Evolutionary conservation across 2,329 filamentous ascomycete genomes (phyloP).

Genomic region (Magnaporthiopsis incrustans): DNA sequence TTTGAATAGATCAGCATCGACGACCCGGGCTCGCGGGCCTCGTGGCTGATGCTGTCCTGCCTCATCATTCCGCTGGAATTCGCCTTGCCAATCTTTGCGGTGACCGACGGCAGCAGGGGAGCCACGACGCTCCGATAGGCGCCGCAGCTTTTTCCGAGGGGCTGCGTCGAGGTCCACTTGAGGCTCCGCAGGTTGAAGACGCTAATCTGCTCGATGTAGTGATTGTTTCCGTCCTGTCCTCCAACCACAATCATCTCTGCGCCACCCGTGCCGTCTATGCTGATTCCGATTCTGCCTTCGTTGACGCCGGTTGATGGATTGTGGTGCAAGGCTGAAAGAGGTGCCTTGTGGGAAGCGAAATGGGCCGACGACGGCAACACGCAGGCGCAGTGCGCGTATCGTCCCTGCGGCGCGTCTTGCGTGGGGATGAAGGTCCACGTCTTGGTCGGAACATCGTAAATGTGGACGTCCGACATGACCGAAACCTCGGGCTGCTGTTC

Average conservation of each 20-base stretch:
- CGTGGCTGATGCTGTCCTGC: constrained; percentile 42
- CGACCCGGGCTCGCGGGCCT: constrained; percentile 49
- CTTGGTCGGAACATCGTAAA: constrained; percentile 77
- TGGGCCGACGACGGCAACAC: constrained; percentile 81
- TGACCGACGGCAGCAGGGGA: constrained; percentile 61
- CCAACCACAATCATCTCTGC: constrained; percentile 97
- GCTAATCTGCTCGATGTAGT: constrained; percentile 98
- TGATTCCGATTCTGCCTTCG: constrained; percentile 78
- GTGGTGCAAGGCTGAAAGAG: constrained; percentile 79
- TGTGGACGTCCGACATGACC: constrained; percentile 97
- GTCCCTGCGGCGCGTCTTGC: constrained; percentile 77
- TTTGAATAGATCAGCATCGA: constrained; percentile 98
- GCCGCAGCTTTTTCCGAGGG: constrained; percentile 84
- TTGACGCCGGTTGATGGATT: constrained; percentile 77
- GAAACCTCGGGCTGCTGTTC: constrained; percentile 79
- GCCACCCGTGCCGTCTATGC: constrained; percentile 82
- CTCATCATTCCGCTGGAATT: constrained; percentile 29
- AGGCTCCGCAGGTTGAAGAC: constrained; percentile 93
- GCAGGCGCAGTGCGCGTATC: constrained; percentile 93
- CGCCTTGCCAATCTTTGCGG: constrained; percentile 58
- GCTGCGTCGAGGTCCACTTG: constrained; percentile 88
- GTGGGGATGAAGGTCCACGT: constrained; percentile 81
- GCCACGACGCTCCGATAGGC: constrained; percentile 94
- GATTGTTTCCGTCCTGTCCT: constrained; percentile 93
- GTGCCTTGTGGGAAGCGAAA: constrained; percentile 77